These are phyloP conservation scores for Acacia acuminata DNA, from an alignment of 306 rosid species.

Conservation along the genomic window DNA sequence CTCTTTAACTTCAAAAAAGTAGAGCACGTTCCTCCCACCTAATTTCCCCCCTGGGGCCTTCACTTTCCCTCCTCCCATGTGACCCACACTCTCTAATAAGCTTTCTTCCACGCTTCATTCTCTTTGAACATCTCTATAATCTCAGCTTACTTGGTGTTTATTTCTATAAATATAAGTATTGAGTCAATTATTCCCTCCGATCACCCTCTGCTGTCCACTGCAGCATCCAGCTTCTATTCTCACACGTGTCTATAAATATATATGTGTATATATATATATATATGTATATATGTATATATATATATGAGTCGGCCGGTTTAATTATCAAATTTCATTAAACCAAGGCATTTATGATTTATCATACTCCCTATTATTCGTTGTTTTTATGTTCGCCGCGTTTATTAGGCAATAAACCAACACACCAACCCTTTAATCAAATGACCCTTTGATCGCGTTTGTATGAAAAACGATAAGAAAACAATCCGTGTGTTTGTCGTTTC, in stretches of 20 bases:
- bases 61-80: constrained; percentile 30
- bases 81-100: not conserved
- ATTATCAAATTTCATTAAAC: no score
- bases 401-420: not conserved
- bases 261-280: no score
- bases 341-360: not conserved
- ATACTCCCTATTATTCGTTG: not conserved
- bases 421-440: no score
- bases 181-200: no score
- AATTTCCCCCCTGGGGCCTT: not conserved
- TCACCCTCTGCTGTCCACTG: not conserved
- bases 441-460: no score
- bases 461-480: no score
- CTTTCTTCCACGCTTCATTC: not conserved
- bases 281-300: no score
- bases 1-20: constrained; percentile 12
- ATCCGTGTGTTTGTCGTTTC: no score
- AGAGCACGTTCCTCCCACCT: constrained; percentile 29
- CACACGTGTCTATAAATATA: not conserved
- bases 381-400: not conserved
- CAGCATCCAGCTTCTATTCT: not conserved
- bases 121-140: not conserved
- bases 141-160: not conserved
- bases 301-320: no score
- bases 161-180: no score